Evolutionary conservation across 257 asterid species (phyloP), one percentile per base, ranked within the genome.

Genomic region (Lavandula angustifolia): DNA sequence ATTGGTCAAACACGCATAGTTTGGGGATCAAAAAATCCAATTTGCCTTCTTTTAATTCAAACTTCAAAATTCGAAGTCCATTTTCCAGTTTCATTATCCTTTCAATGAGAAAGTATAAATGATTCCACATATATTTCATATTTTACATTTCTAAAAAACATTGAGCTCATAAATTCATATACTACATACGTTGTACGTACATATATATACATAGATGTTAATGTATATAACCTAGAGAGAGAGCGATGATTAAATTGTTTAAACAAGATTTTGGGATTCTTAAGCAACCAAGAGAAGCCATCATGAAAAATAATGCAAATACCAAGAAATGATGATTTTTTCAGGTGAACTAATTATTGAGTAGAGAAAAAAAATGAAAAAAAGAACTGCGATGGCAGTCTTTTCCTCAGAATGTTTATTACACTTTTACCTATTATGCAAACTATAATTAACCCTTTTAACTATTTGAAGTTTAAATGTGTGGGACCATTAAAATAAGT

Each of bases 281-380:
- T 57, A 65, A 56, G 51, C 44, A 59, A 47, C 54, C 31, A 57
- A 37, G 3, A 48, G 10, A 14, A 38, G 55, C 49, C 37, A 68
- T 73, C 55, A 60, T 59, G 16, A 54, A 71, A 41, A 71, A 41
- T 59, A 49, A 54, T 46, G 34, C 61, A 57, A 31, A 34, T 72
- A 62, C 73, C 72, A 63, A 72, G 55, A 62, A 58, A 51, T 22
- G 16, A 67, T 53, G 29, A 38, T 31, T 49, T 47, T 68, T 55
- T 68, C 53, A 40, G 59, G 17, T 50, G 14, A 53, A 17, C 33
- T 69, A 66, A 69, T 64, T 63, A 46, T 31, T 38, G 47, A 57
- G 35, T 13, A 42, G 37, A 56, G 64, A 48, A 64, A 71, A 22
- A 22, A 22, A 22, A n/a, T n/a, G n/a, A 0, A 22, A 22, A 22